A percentile compares a stretch with the other conserved stretches of the same genome.
phyloP scores from a whole-genome alignment of 371 early-diverging fungal genomes.

The Umbelopsis sp. region DNA sequence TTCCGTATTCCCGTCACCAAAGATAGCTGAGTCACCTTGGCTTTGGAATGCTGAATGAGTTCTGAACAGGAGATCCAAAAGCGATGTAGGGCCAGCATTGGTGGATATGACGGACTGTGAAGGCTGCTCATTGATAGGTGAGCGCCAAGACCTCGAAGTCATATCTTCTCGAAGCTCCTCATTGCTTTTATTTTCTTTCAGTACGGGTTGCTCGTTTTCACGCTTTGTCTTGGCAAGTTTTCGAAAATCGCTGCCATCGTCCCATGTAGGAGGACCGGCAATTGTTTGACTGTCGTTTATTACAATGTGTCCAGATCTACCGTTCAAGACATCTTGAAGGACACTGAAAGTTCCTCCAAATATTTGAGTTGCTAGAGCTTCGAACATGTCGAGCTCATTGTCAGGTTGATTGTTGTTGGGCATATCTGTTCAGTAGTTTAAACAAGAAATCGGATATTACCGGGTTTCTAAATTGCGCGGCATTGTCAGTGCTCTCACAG shows the following conservation, averaged over 20 bases:
- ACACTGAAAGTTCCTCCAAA: conserved; percentile 12
- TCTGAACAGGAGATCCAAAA: conserved; percentile 2
- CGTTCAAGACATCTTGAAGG: background rate
- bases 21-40: background rate
- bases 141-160: background rate
- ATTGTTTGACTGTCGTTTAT: background rate
- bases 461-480: background rate
- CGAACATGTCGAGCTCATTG: conserved; percentile 13
- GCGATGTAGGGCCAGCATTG: background rate
- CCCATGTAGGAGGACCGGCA: conserved; percentile 1
- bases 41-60: background rate
- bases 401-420: conserved; percentile 6
- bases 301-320: background rate
- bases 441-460: background rate
- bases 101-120: background rate
- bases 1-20: background rate
- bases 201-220: background rate
- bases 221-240: background rate
- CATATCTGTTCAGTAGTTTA: background rate
- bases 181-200: background rate
- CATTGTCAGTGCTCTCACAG: background rate
- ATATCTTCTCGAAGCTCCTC: background rate
- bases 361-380: conserved; percentile 1
- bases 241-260: conserved; percentile 10
- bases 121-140: background rate